Conservation (phyloP, 2,329 filamentous ascomycete genomes). For the Colletotrichum cereale region DNA sequence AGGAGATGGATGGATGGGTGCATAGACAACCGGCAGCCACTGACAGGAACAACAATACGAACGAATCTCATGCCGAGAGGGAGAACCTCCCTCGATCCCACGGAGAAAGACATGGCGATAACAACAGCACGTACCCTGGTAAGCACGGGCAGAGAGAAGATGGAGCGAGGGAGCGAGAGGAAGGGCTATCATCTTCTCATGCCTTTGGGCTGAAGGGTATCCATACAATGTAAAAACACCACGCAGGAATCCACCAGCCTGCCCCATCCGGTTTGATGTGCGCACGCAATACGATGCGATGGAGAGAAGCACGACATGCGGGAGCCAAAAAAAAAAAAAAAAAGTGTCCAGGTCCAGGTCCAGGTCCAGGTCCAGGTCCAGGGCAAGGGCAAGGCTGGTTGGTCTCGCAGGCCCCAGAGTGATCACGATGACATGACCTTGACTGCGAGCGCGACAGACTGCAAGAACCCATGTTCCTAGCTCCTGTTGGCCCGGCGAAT, state of each 20-base stretch:
- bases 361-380: slow-evolving; percentile 11
- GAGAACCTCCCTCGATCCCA: not conserved
- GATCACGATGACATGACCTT: slow-evolving; percentile 22
- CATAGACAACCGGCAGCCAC: not conserved
- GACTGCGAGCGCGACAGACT: not conserved
- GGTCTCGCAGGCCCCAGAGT: not conserved
- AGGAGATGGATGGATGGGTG: not conserved
- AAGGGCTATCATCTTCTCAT: not conserved
- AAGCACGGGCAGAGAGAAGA: not conserved
- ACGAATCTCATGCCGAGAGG: not conserved
- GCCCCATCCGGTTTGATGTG: slow-evolving; percentile 7
- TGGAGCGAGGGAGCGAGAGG: not conserved
- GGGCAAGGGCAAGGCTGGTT: slow-evolving; percentile 1
- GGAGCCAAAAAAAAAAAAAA: slow-evolving; percentile 25
- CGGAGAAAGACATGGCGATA: not conserved
- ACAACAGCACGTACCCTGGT: slow-evolving; percentile 1
- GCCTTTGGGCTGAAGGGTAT: not conserved
- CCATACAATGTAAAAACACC: not conserved
- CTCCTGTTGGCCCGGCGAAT: slow-evolving; percentile 38
- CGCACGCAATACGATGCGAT: slow-evolving; percentile 5
- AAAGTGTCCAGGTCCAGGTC: not conserved
- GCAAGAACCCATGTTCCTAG: slow-evolving; percentile 32
- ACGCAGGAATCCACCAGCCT: slow-evolving; percentile 4
- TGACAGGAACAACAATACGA: not conserved
- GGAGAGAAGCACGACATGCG: slow-evolving; percentile 38